These are phyloP conservation scores for Boletus patriciae DNA, from an alignment of 768 basidiomycete genomes.

Conservation along the genomic window DNA sequence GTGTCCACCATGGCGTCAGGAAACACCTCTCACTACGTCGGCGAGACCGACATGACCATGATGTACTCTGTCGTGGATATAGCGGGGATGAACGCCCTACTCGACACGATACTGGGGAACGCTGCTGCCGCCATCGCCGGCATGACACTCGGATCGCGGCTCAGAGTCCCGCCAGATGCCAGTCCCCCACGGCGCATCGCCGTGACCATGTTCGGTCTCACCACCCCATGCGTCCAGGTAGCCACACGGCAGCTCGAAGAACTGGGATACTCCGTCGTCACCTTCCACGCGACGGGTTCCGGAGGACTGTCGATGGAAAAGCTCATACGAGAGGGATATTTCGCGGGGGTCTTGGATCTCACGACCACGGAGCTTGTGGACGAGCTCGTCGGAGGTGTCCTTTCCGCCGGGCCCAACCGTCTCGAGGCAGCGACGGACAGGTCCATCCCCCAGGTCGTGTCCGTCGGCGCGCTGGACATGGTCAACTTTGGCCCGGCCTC, in stretches of 20 bases:
- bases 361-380: constrained; percentile 37
- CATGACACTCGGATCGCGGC: constrained; percentile 20
- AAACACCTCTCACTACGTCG: constrained; percentile 27
- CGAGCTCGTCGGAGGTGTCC: constrained; percentile 31
- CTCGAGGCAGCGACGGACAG: constrained; percentile 26
- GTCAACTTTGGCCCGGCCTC: constrained; percentile 34
- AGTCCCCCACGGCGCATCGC: constrained; percentile 11
- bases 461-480: constrained; percentile 34
- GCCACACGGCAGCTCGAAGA: constrained; percentile 24
- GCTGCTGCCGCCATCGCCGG: constrained; percentile 30
- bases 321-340: constrained; percentile 24
- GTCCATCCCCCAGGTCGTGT: constrained; percentile 31
- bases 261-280: constrained; percentile 25
- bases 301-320: constrained; percentile 34
- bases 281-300: constrained; percentile 30
- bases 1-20: constrained; percentile 36
- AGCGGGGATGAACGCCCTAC: constrained; percentile 29
- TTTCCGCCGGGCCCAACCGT: constrained; percentile 28
- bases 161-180: not conserved
- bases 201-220: constrained; percentile 32
- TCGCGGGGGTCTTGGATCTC: constrained; percentile 30
- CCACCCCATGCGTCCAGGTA: constrained; percentile 20
- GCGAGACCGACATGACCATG: constrained; percentile 34
- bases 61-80: constrained; percentile 34
- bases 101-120: constrained; percentile 24